Conservation (phyloP, 768 basidiomycete species). For the Obba rivulosa region DNA sequence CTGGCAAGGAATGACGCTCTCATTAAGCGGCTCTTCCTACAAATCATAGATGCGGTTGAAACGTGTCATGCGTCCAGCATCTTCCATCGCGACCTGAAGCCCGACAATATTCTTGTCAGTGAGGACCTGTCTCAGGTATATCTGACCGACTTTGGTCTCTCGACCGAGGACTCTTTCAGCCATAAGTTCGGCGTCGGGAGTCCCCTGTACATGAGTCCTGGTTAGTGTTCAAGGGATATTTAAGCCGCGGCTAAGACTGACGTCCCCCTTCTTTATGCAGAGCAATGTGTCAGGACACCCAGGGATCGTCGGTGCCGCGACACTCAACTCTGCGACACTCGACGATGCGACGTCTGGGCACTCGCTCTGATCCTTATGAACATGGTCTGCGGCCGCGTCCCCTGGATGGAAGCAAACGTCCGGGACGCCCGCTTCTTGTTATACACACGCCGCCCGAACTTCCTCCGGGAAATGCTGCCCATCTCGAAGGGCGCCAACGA, state of each 20-base stretch:
- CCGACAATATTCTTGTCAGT: slow-evolving; percentile 45
- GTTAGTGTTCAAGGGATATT: slow-evolving; percentile 29
- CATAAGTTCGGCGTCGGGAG: slow-evolving; percentile 55
- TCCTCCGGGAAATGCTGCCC: slow-evolving; percentile 63
- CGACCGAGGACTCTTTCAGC: slow-evolving; percentile 24
- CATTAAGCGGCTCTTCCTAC: slow-evolving; percentile 44
- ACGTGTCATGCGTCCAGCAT: slow-evolving; percentile 44
- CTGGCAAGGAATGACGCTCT: slow-evolving; percentile 40
- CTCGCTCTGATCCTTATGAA: slow-evolving; percentile 79
- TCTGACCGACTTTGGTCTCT: slow-evolving; percentile 42
- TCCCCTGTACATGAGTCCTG: slow-evolving; percentile 65
- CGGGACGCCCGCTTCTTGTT: slow-evolving; percentile 64
- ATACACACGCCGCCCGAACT: slow-evolving; percentile 57
- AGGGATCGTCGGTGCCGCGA: slow-evolving; percentile 44
- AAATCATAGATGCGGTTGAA: slow-evolving; percentile 48
- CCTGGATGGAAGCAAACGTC: slow-evolving; percentile 68
- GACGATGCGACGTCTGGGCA: slow-evolving; percentile 68
- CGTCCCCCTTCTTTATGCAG: slow-evolving; percentile 27
- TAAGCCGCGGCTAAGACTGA: slow-evolving; percentile 5
- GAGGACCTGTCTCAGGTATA: slow-evolving; percentile 31
- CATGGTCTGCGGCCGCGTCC: slow-evolving; percentile 71
- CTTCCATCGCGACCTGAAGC: slow-evolving; percentile 56
- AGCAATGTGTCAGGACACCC: slow-evolving; percentile 49
- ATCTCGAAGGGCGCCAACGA: slow-evolving; percentile 62
- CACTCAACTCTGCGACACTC: slow-evolving; percentile 55